phyloP scores from a whole-genome alignment of 139 green algal species.

The Zygnema circumcarinatum region DNA sequence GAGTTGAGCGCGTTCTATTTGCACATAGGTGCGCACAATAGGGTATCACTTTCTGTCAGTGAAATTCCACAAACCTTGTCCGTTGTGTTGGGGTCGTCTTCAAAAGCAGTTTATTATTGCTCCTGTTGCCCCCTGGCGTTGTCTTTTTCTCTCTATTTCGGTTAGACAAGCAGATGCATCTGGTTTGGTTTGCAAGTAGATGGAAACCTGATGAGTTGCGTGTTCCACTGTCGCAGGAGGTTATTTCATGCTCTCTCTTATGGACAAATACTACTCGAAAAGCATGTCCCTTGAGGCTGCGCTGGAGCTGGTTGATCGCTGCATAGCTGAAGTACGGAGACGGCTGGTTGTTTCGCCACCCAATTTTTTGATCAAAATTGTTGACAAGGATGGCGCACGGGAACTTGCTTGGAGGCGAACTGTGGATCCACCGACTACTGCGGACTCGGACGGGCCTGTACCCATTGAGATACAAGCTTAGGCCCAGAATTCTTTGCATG shows the following conservation, averaged over 20 bases:
- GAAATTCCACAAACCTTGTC: too few relatives aligned
- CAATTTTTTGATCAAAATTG: slow-evolving; percentile 92
- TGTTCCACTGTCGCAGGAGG: slow-evolving; percentile 9
- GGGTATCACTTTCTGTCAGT: too few relatives aligned
- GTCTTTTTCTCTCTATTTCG: too few relatives aligned
- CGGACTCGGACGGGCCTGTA: neutral
- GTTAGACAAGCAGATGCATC: too few relatives aligned
- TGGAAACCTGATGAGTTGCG: too few relatives aligned
- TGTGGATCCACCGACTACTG: neutral
- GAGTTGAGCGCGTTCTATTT: neutral
- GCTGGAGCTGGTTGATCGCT: slow-evolving; percentile 85
- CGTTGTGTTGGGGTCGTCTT: too few relatives aligned
- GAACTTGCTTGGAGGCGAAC: slow-evolving; percentile 39
- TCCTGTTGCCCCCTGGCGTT: too few relatives aligned
- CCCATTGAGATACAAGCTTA: neutral
- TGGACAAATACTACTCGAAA: slow-evolving; percentile 93
- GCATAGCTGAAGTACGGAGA: slow-evolving; percentile 80
- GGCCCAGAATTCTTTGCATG: too few relatives aligned
- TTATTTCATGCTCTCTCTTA: slow-evolving; percentile 90
- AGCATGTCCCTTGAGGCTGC: slow-evolving; percentile 88
- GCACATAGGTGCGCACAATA: neutral
- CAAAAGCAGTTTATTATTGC: too few relatives aligned
- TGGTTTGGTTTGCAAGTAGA: too few relatives aligned
- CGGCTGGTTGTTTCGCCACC: slow-evolving; percentile 87
- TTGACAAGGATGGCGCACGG: slow-evolving; percentile 87